Evolutionary conservation across 1,284 basidiomycete species (phyloP).

Genomic region (Leccinum subrobustum): DNA sequence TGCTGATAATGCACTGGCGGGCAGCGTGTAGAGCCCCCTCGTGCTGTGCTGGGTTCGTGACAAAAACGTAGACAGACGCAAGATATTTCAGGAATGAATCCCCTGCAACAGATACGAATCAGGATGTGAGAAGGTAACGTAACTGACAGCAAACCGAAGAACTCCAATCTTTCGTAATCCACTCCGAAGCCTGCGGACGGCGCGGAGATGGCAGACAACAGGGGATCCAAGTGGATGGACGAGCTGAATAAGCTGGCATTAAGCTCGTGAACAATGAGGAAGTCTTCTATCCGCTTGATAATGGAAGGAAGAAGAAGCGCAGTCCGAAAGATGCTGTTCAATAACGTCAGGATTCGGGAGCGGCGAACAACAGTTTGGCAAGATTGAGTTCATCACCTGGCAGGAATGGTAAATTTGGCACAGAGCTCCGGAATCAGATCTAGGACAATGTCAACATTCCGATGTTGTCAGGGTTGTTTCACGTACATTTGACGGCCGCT

Average conservation of each 20-base stretch:
- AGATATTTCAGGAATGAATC: conserved; percentile 81
- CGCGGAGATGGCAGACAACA: conserved; percentile 65
- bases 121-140: conserved; percentile 11
- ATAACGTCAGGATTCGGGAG: conserved; percentile 30
- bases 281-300: conserved; percentile 63
- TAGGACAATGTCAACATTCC: conserved; percentile 36
- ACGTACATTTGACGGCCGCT: conserved; percentile 53
- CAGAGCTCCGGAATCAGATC: conserved; percentile 79
- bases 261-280: conserved; percentile 72
- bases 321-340: conserved; percentile 59
- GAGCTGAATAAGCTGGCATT: conserved; percentile 68
- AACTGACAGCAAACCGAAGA: conserved; percentile 55
- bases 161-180: conserved; percentile 79
- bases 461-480: conserved; percentile 17
- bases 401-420: conserved; percentile 66
- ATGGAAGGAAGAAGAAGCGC: conserved; percentile 71
- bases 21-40: conserved; percentile 65
- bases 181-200: conserved; percentile 64
- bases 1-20: conserved; percentile 70
- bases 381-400: conserved; percentile 50
- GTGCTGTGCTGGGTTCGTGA: conserved; percentile 55
- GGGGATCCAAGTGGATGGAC: conserved; percentile 53
- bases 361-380: conserved; percentile 9
- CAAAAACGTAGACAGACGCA: conserved; percentile 70
- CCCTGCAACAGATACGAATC: conserved; percentile 42